These are phyloP conservation scores for Trichophyton verrucosum DNA, from an alignment of 2,329 filamentous ascomycete species.

Conservation along the genomic window DNA sequence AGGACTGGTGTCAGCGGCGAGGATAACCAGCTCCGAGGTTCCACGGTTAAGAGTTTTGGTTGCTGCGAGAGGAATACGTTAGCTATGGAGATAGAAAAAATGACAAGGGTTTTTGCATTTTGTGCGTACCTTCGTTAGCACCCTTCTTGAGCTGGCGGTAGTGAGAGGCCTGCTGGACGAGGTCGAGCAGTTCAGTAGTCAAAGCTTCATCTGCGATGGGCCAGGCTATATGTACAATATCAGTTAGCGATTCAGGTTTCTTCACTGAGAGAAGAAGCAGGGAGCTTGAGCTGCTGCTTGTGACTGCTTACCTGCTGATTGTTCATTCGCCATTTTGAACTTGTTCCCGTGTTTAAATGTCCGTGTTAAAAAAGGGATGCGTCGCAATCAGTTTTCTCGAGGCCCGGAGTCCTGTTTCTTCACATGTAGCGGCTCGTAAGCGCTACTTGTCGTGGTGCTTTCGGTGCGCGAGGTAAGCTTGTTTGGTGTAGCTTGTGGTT, in stretches of 20 bases:
- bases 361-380: slow-evolving; percentile 8
- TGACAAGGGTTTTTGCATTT: neutral
- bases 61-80: slow-evolving; percentile 24
- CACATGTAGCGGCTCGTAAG: slow-evolving; percentile 1
- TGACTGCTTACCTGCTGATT: slow-evolving; percentile 12
- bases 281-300: neutral
- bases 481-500: neutral
- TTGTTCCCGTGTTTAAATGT: slow-evolving; percentile 3
- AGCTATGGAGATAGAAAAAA: neutral
- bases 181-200: slow-evolving; percentile 69
- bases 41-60: slow-evolving; percentile 88
- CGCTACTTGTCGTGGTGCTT: neutral
- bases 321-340: slow-evolving; percentile 13
- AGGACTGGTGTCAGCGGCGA: slow-evolving; percentile 78
- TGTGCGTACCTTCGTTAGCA: slow-evolving; percentile 54
- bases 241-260: neutral
- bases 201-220: slow-evolving; percentile 61
- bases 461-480: neutral
- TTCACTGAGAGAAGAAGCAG: neutral
- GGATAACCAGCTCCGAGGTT: slow-evolving; percentile 76
- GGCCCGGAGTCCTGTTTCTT: slow-evolving; percentile 1
- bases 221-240: slow-evolving; percentile 41
- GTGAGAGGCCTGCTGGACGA: slow-evolving; percentile 57
- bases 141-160: slow-evolving; percentile 73
- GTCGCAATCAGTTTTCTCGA: slow-evolving; percentile 11